phyloP scores from a whole-genome alignment of 805 yeast genomes.

The Ogataea thermomethanolica region DNA sequence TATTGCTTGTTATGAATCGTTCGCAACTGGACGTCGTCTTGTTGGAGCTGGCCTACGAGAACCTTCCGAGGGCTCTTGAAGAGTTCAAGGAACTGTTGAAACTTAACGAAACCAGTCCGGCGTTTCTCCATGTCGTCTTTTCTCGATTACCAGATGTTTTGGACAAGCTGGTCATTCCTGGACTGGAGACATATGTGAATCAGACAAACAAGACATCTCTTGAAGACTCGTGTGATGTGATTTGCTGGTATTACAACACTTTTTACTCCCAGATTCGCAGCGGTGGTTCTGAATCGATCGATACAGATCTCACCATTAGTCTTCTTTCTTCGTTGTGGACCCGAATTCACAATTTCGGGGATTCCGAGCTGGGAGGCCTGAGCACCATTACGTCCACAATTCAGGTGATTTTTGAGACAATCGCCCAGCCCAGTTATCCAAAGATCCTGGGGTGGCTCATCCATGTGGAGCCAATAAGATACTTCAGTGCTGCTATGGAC shows the following conservation, averaged over 20 bases:
- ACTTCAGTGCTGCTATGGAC: constrained; percentile 4
- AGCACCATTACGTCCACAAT: constrained; percentile 7
- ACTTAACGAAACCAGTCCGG: constrained; percentile 12
- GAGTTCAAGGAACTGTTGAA: constrained; percentile 10
- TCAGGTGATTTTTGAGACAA: constrained; percentile 13
- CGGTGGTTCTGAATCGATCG: constrained; percentile 6
- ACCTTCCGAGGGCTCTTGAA: constrained; percentile 7
- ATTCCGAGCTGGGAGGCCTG: constrained; percentile 1
- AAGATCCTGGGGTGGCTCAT: constrained; percentile 15
- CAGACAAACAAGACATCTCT: constrained; percentile 1
- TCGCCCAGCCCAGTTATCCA: constrained; percentile 4
- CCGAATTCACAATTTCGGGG: constrained; percentile 4
- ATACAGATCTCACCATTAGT: constrained; percentile 10
- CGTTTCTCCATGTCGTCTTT: constrained; percentile 12
- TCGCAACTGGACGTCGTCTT: constrained; percentile 11
- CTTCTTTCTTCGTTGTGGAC: constrained; percentile 16
- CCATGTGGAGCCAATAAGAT: constrained; percentile 10
- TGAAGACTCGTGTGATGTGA: constrained; percentile 12
- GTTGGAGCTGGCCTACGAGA: constrained; percentile 11
- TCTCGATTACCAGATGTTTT: constrained; percentile 12
- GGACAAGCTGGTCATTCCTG: constrained; percentile 19
- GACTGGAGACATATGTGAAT: constrained; percentile 6
- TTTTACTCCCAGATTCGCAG: constrained; percentile 9
- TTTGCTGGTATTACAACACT: constrained; percentile 17
- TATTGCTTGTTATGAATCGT: constrained; percentile 5